Base-by-base conservation (phyloP, 2,329 filamentous ascomycete genomes). In the Phaeosphaeria sp. region DNA sequence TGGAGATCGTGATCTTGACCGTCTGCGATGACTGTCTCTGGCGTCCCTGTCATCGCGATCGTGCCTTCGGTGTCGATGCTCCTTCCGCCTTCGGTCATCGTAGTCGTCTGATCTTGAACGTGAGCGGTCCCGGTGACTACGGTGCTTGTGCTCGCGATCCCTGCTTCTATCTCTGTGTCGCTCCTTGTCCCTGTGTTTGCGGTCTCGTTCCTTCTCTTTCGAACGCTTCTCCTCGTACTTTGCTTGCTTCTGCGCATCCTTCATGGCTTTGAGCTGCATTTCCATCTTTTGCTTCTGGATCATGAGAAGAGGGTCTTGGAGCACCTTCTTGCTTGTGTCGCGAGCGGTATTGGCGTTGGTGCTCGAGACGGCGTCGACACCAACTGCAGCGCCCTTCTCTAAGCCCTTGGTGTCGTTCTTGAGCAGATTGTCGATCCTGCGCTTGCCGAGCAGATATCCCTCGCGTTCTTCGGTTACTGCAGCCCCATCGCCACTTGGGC, bases 361-460 rank as follows among this genome's bases (percentile, higher is more conserved):
- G 50, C 88, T 68, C 0, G 84, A 83, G 5, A 89, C 85, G 33
- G 87, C 83, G 50, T 79, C 73, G 36, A 77, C 65, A 17, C 72
- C 67, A 1, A 74, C 72, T 10, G 73, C 72, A 25, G 78, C 78
- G 47, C 80, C 78, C 77, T 96, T 97, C 77, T 92, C 89, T 56
- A 97, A 79, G 21, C 60, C 60, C 63, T 90, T 90, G 74, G 95
- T 90, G 41, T 89, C 89, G 49, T 90, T 91, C 75, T 95, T 91
- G 44, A 92, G 87, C 54, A 99, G 83, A 13, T 89, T 88, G 80
- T 98, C 94, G 74, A 99, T 94, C 57, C 93, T 86, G 57, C 95
- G 85, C 82, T 97, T 98, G 52, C 95, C 95, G 15, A 99, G 83
- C 1, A 99, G 80, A 75, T 96, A 99, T 3, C 91, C 92, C 73